phyloP scores from a whole-genome alignment of 768 basidiomycete genomes.

The Pleurotus platypus region DNA sequence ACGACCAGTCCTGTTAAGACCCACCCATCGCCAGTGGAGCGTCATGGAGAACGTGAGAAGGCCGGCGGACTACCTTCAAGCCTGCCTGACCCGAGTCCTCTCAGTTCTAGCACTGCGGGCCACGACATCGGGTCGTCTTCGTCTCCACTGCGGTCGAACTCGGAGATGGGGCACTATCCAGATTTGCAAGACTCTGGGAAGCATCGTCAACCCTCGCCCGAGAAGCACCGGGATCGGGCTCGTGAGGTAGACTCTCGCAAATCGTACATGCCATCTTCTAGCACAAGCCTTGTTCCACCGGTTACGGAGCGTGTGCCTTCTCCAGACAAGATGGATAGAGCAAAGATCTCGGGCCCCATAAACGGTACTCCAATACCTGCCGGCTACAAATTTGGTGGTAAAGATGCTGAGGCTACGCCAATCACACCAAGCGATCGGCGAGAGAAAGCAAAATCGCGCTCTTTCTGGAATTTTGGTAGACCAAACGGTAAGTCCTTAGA shows the following conservation, averaged over 20 bases:
- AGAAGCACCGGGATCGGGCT: conserved; percentile 6
- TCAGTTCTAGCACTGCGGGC: conserved; percentile 46
- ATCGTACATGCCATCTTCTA: neutral
- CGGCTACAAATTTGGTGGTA: conserved; percentile 87
- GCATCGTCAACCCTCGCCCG: conserved; percentile 44
- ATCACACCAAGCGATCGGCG: conserved; percentile 60
- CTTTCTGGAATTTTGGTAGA: conserved; percentile 91
- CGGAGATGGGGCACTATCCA: conserved; percentile 78
- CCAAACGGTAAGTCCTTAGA: conserved; percentile 38
- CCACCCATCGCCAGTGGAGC: conserved; percentile 44
- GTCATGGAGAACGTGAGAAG: conserved; percentile 20
- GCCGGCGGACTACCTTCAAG: conserved; percentile 31
- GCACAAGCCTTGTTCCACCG: neutral
- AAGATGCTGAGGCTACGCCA: conserved; percentile 48
- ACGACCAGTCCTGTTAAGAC: conserved; percentile 52
- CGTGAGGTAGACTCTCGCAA: conserved; percentile 2
- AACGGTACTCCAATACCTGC: conserved; percentile 82
- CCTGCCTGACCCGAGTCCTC: conserved; percentile 50
- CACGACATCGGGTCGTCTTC: conserved; percentile 31
- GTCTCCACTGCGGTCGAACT: conserved; percentile 56
- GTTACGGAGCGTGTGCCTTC: conserved; percentile 52
- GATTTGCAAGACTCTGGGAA: conserved; percentile 48
- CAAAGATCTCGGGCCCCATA: conserved; percentile 88
- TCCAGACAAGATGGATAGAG: conserved; percentile 56
- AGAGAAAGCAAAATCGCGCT: conserved; percentile 88